Percentiles rank a stretch among this genome's conserved stretches.
Evolutionary conservation across 2,329 filamentous ascomycete genomes (phyloP).

Genomic region (Alternaria sp.): DNA sequence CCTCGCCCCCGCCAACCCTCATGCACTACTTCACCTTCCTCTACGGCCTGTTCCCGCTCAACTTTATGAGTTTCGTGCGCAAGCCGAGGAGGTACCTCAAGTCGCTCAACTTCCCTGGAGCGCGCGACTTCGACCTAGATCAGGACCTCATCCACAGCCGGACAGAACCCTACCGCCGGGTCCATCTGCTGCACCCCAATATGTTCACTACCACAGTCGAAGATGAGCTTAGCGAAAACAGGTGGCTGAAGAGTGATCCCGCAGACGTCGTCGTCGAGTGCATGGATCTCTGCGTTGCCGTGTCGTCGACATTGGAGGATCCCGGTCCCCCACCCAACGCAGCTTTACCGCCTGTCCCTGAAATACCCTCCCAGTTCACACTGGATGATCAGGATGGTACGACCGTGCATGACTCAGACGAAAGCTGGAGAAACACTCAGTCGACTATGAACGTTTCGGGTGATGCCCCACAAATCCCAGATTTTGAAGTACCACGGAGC

Average conservation of each 20-base stretch:
- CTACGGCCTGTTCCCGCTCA: conserved; percentile 84
- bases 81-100: conserved; percentile 83
- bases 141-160: conserved; percentile 79
- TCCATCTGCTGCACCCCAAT: conserved; percentile 82
- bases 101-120: conserved; percentile 73
- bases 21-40: conserved; percentile 81
- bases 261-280: conserved; percentile 83
- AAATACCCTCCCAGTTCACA: conserved; percentile 43
- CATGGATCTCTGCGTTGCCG: conserved; percentile 69
- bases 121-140: conserved; percentile 80
- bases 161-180: conserved; percentile 76
- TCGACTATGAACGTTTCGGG: conserved; percentile 57
- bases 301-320: conserved; percentile 53
- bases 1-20: conserved; percentile 68
- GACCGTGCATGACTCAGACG: conserved; percentile 42
- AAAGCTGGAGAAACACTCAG: conserved; percentile 65
- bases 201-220: conserved; percentile 83
- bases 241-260: conserved; percentile 82
- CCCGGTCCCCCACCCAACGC: conserved; percentile 58
- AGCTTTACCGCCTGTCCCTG: conserved; percentile 56
- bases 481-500: conserved; percentile 33
- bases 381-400: conserved; percentile 42
- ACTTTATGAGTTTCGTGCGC: conserved; percentile 86
- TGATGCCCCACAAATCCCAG: conserved; percentile 32
- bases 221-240: conserved; percentile 79